These are phyloP conservation scores for Pseudogymnoascus sp. DNA, from an alignment of 2,329 filamentous ascomycete genomes.

Conservation along the genomic window DNA sequence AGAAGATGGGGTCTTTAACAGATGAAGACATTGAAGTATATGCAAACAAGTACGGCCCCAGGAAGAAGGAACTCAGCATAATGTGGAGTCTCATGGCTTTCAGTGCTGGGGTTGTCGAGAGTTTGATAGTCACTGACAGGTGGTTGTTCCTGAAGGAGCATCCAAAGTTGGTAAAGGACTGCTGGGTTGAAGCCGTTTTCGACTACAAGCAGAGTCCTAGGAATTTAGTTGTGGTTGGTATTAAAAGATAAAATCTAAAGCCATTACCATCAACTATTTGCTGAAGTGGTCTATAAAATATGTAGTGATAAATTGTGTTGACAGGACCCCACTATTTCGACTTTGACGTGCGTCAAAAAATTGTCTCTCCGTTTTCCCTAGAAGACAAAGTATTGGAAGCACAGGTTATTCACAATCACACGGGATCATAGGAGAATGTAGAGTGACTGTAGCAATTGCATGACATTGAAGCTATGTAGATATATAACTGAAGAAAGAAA, in stretches of 20 bases:
- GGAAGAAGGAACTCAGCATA: conserved; percentile 75
- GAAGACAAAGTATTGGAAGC: not conserved
- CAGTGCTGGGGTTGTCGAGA: conserved; percentile 81
- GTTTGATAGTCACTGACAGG: conserved; percentile 80
- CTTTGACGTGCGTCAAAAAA: not conserved
- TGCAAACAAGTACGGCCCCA: conserved; percentile 52
- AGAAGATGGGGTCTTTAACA: conserved; percentile 60
- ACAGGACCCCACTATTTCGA: not conserved
- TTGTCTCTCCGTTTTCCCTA: not conserved
- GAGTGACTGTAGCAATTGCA: not conserved
- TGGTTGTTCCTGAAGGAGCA: conserved; percentile 85
- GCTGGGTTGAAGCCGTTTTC: conserved; percentile 92
- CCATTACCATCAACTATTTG: not conserved
- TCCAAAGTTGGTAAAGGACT: conserved; percentile 56
- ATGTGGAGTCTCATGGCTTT: conserved; percentile 97
- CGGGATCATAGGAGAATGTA: not conserved
- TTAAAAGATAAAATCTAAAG: conserved; percentile 47
- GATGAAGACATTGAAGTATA: conserved; percentile 72
- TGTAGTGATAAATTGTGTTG: not conserved
- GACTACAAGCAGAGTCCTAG: conserved; percentile 79
- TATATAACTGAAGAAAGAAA: not conserved
- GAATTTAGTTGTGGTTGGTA: conserved; percentile 86
- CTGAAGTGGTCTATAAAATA: not conserved
- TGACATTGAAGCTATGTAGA: not conserved
- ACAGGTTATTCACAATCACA: too few species aligned